Conservation (phyloP, 306 rosid genomes). For the Prosopis cineraria region DNA sequence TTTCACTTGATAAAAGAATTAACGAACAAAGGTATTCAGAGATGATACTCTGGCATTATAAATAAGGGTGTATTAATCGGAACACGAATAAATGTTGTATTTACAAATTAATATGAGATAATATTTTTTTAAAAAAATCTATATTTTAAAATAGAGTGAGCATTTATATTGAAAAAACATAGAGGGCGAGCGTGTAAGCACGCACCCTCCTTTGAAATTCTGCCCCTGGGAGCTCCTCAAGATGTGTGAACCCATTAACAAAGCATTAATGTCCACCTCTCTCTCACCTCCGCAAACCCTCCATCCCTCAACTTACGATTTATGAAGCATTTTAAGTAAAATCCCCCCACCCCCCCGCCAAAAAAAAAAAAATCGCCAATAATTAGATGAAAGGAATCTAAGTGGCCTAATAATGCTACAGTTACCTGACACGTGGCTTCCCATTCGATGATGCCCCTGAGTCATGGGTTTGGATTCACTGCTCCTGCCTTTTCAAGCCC, state of each 20-base stretch:
- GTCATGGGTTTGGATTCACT: background rate
- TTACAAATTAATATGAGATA: too few species aligned
- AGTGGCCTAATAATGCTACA: slow-evolving; percentile 1
- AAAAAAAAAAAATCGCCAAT: background rate
- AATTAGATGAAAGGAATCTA: slow-evolving; percentile 9
- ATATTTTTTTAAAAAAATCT: too few species aligned
- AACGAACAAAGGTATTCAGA: too few species aligned
- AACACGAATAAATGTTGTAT: too few species aligned
- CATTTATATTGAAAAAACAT: too few species aligned
- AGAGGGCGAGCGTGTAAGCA: background rate
- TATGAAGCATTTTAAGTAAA: background rate
- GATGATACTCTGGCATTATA: too few species aligned
- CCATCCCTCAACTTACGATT: background rate
- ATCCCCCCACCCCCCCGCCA: background rate
- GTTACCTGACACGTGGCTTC: slow-evolving; percentile 40
- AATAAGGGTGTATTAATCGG: too few species aligned
- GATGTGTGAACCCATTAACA: background rate
- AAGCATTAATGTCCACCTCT: background rate
- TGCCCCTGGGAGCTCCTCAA: background rate
- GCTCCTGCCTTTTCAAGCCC: too few species aligned
- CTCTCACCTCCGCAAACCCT: background rate
- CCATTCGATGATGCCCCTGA: background rate
- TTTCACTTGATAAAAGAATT: too few species aligned
- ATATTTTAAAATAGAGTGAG: too few species aligned
- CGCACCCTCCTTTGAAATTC: background rate